Evolutionary conservation across 805 yeast genomes (phyloP).

Genomic region (Suhomyces kilbournensis): DNA sequence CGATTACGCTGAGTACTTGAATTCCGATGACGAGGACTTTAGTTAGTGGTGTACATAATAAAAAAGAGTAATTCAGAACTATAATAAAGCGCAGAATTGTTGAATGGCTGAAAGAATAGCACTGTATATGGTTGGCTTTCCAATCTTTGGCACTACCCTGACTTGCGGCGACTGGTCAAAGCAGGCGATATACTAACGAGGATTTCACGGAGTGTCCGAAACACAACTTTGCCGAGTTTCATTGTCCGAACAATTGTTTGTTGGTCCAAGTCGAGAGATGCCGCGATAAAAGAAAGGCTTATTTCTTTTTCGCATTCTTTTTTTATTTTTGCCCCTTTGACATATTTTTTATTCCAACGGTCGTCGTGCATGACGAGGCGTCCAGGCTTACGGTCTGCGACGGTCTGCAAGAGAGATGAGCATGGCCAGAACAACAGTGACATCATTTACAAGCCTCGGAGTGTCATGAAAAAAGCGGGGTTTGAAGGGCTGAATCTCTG

Average conservation of each 20-base stretch:
- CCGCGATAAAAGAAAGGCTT: background rate
- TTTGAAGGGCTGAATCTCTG: too few relatives aligned
- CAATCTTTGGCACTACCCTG: background rate
- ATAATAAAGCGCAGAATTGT: background rate
- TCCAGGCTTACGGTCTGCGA: background rate
- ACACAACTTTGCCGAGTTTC: background rate
- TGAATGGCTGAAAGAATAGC: too few relatives aligned
- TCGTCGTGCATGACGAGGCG: background rate
- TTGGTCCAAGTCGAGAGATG: background rate
- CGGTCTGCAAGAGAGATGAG: background rate
- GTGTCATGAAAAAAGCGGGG: too few relatives aligned
- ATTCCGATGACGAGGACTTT: slow-evolving; percentile 58
- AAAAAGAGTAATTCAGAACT: background rate
- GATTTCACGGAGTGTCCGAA: background rate
- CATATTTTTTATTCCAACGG: background rate
- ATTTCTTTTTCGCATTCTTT: background rate
- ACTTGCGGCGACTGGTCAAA: background rate
- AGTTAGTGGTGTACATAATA: slow-evolving; percentile 1
- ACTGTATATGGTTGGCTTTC: background rate
- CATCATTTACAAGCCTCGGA: too few relatives aligned
- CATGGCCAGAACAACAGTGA: too few relatives aligned
- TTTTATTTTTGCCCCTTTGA: background rate
- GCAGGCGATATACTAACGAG: background rate
- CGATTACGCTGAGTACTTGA: slow-evolving; percentile 73
- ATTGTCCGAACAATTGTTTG: too few relatives aligned